Percentiles rank a stretch among this genome's conserved stretches.
phyloP scores from a whole-genome alignment of 345 rosid species.

The Linum usitatissimum region DNA sequence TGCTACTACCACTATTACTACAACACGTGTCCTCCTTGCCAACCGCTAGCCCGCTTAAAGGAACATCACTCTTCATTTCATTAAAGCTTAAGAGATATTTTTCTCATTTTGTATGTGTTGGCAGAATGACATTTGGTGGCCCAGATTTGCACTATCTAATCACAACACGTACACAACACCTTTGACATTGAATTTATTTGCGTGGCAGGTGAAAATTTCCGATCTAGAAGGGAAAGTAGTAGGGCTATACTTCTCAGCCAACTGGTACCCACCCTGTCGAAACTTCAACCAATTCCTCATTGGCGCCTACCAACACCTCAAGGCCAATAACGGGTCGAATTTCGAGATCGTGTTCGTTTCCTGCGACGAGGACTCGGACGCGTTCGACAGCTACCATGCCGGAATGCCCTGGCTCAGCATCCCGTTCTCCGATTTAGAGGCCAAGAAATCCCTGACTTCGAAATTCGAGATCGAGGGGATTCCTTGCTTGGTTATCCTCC shows the following conservation, averaged over 20 bases:
- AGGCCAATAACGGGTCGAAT: slow-evolving; percentile 18
- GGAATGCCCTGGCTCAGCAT: slow-evolving; percentile 52
- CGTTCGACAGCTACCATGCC: slow-evolving; percentile 41
- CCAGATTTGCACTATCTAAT: not conserved
- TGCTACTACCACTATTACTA: not conserved
- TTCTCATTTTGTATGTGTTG: no score
- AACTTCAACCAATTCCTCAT: slow-evolving; percentile 31
- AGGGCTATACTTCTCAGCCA: slow-evolving; percentile 57
- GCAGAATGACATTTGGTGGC: not conserved
- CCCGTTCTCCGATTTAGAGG: slow-evolving; percentile 47
- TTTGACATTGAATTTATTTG: no score
- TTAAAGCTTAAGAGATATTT: no score
- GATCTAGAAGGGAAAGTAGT: slow-evolving; percentile 42
- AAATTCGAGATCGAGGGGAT: slow-evolving; percentile 43
- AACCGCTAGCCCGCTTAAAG: no score
- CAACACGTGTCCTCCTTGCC: no score
- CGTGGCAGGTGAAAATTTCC: slow-evolving; percentile 35
- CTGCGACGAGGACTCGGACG: slow-evolving; percentile 41
- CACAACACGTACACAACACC: not conserved
- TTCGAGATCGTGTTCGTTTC: slow-evolving; percentile 51
- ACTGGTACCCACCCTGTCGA: slow-evolving; percentile 45
- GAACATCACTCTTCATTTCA: no score
- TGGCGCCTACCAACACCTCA: slow-evolving; percentile 30
- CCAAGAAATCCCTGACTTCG: slow-evolving; percentile 35
- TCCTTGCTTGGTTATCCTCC: slow-evolving; percentile 42